A percentile compares a stretch with the other conserved stretches of the same genome.
Evolutionary conservation across 129 eudicot genomes (phyloP).

Genomic region (Ambrosia artemisiifolia): DNA sequence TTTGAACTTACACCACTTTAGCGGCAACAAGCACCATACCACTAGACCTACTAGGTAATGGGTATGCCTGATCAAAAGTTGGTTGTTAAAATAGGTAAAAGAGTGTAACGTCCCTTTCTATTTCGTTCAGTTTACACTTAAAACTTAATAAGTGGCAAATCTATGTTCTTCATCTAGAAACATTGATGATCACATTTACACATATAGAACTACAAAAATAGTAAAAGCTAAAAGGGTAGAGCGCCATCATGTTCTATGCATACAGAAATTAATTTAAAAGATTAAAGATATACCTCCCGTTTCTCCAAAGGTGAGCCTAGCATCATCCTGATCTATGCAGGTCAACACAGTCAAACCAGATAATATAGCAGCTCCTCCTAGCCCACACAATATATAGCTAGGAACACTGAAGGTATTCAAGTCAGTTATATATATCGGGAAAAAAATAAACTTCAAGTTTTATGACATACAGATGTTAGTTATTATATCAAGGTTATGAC

Average conservation of each 20-base stretch:
- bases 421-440: slow-evolving; percentile 16
- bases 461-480: not conserved
- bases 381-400: slow-evolving; percentile 41
- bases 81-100: not conserved
- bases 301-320: slow-evolving; percentile 44
- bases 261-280: not conserved
- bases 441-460: slow-evolving; percentile 4
- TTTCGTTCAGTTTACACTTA: not conserved
- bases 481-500: not conserved
- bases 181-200: not conserved
- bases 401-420: slow-evolving; percentile 36
- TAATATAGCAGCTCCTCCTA: slow-evolving; percentile 41
- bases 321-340: slow-evolving; percentile 47
- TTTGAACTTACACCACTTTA: no score
- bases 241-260: not conserved
- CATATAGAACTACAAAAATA: not conserved
- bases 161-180: not conserved
- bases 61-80: not conserved
- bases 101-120: not conserved
- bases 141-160: not conserved
- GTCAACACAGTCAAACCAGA: slow-evolving; percentile 43
- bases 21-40: no score
- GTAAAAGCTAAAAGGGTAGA: not conserved
- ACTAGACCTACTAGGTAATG: no score
- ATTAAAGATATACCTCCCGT: slow-evolving; percentile 39